A percentile compares a stretch with the other conserved stretches of the same genome.
Conservation (phyloP, 805 yeast genomes). For the Clavispora phyllophila region DNA sequence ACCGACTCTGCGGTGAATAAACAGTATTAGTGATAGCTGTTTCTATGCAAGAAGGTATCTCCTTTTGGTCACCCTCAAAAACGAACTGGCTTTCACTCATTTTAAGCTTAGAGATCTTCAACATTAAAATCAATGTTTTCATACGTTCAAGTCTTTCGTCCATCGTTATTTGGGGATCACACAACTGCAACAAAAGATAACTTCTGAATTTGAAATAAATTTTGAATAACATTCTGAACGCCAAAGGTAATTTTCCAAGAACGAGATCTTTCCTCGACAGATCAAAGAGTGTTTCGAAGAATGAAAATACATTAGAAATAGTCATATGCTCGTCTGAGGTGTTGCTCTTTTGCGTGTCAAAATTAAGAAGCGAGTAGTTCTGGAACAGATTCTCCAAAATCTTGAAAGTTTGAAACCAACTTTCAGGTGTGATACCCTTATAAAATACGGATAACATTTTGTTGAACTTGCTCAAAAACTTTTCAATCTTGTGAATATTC, state of each 20-base stretch:
- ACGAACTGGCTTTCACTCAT: conserved; percentile 49
- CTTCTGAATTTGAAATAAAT: conserved; percentile 63
- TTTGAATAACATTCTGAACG: conserved; percentile 60
- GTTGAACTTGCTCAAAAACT: conserved; percentile 62
- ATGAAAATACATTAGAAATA: conserved; percentile 64
- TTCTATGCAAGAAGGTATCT: conserved; percentile 79
- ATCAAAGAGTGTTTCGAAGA: conserved; percentile 58
- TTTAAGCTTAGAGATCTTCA: conserved; percentile 61
- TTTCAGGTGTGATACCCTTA: conserved; percentile 52
- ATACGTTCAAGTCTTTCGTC: conserved; percentile 64
- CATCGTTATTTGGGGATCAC: conserved; percentile 53
- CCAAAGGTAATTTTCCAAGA: conserved; percentile 54
- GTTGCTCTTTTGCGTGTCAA: conserved; percentile 36
- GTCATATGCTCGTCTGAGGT: conserved; percentile 52
- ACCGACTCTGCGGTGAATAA: conserved; percentile 74
- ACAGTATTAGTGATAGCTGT: conserved; percentile 70
- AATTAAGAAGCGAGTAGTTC: conserved; percentile 53
- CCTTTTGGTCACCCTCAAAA: conserved; percentile 30
- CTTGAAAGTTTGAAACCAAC: conserved; percentile 78
- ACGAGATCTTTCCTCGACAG: conserved; percentile 34
- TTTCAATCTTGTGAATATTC: conserved; percentile 48
- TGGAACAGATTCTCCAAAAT: conserved; percentile 65
- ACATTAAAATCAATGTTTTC: conserved; percentile 59
- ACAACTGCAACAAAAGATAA: conserved; percentile 59
- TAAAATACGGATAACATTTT: conserved; percentile 53